phyloP scores from a whole-genome alignment of 2,329 filamentous ascomycete genomes.

The Microascus cirrosus region DNA sequence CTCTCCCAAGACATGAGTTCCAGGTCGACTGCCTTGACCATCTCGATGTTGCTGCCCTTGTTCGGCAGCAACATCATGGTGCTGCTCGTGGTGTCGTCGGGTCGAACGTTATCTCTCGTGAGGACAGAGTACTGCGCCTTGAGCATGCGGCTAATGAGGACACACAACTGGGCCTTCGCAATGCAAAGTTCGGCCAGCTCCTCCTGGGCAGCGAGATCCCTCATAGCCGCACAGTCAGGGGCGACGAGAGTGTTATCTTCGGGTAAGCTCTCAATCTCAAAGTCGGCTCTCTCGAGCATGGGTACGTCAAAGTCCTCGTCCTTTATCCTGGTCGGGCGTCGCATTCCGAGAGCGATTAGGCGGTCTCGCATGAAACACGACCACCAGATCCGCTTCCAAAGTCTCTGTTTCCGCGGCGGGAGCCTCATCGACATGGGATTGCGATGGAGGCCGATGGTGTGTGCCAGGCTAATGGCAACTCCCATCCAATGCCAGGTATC shows the following conservation, averaged over 20 bases:
- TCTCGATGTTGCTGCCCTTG: slow-evolving; percentile 71
- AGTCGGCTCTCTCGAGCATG: slow-evolving; percentile 76
- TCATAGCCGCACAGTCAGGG: slow-evolving; percentile 57
- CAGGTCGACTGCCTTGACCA: slow-evolving; percentile 67
- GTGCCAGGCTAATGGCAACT: slow-evolving; percentile 81
- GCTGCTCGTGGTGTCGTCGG: slow-evolving; percentile 62
- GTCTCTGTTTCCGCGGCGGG: slow-evolving; percentile 58
- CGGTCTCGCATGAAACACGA: slow-evolving; percentile 93
- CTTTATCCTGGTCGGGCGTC: slow-evolving; percentile 83
- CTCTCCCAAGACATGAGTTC: slow-evolving; percentile 70
- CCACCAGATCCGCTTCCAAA: slow-evolving; percentile 98
- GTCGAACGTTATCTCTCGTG: slow-evolving; percentile 69
- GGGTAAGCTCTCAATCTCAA: slow-evolving; percentile 62
- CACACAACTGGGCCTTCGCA: slow-evolving; percentile 78
- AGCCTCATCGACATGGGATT: slow-evolving; percentile 70
- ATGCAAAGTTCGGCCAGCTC: slow-evolving; percentile 83
- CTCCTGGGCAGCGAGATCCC: slow-evolving; percentile 61
- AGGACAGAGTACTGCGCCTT: slow-evolving; percentile 87
- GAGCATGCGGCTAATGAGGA: slow-evolving; percentile 82
- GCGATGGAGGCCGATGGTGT: slow-evolving; percentile 86
- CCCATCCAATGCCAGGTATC: slow-evolving; percentile 99
- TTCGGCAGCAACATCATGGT: slow-evolving; percentile 89
- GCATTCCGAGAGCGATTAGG: slow-evolving; percentile 86
- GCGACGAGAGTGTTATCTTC: slow-evolving; percentile 59
- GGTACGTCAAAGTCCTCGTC: slow-evolving; percentile 89